Base-by-base conservation (phyloP, 2,329 filamentous ascomycete species). In the Pseudocercospora fijiensis region DNA sequence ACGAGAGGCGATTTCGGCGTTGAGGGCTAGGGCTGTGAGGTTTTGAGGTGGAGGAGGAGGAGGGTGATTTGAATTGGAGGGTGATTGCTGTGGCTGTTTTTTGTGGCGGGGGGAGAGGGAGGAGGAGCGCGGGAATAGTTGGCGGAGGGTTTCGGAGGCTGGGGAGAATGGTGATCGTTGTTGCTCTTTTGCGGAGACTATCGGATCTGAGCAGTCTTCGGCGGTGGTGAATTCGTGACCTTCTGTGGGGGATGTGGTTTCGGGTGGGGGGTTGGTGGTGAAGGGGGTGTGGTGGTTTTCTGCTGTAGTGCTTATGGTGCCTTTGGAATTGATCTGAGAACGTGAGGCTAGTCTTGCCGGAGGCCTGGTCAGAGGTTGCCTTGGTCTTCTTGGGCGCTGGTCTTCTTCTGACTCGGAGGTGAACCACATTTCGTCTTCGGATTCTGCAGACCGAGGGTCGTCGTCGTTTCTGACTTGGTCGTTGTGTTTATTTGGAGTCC, bases 381-480 rank as follows among this genome's bases (percentile, higher is more conserved):
- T 55, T 16, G 49, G 13, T 45, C 49, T 24, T 59, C 57, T 41
- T 61, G 53, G 30, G 20, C 45, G 62, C 6, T 43, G 18, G 11
- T 69, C 63, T 27, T 64, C 56, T 1, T 74, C 71, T 1, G 68
- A 67, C 9, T 71, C 69, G 7, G 71, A 72, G 0, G 74, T 76
- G 22, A 75, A 66, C 74, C 74, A 76, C 20, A 73, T 73, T 30
- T 74, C 72, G 24, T 69, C 63, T 30, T 71, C 64, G 22, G 56
- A 30, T 9, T 68, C 66, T 24, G 52, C 52, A 2, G 60, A 66
- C 9, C 58, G 30, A 20, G 60, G 63, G 0, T 70, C 70, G n/a
- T 72, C 71, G 5, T 64, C 16, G 5, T 64, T 6, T 72, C 2
- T 63, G 6, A 59, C 24, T 28, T 60, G 57, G 5, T 60, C 58